These are phyloP conservation scores for Pleurotus eryngii DNA, from an alignment of 768 basidiomycete genomes.

Conservation along the genomic window DNA sequence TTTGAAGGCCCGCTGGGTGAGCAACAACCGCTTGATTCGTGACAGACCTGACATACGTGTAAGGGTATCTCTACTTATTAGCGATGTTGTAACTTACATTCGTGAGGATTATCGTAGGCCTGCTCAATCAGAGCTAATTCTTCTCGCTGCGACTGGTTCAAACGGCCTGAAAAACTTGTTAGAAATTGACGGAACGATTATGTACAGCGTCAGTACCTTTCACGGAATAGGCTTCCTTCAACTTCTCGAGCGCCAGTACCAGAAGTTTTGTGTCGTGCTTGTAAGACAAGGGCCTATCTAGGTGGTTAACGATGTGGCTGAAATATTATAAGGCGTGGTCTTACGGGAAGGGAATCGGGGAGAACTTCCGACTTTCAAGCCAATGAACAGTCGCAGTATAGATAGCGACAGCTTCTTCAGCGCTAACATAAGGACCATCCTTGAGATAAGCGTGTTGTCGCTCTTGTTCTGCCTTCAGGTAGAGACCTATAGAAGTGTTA, in stretches of 20 bases:
- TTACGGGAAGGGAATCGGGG: slow-evolving; percentile 97
- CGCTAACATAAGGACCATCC: slow-evolving; percentile 98
- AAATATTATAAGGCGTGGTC: slow-evolving; percentile 19
- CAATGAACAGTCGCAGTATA: slow-evolving; percentile 99
- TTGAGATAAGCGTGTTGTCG: slow-evolving; percentile 98
- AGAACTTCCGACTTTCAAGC: slow-evolving; percentile 97
- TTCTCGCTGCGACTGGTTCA: slow-evolving; percentile 98
- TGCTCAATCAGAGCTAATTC: slow-evolving; percentile 98
- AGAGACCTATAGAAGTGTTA: slow-evolving; percentile 51
- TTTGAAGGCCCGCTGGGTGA: slow-evolving; percentile 98
- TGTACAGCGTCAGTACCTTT: slow-evolving; percentile 48
- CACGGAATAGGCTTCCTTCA: slow-evolving; percentile 98
- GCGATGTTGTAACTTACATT: slow-evolving; percentile 52
- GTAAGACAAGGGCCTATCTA: slow-evolving; percentile 81
- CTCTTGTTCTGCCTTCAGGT: slow-evolving; percentile 98
- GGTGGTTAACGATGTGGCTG: background rate
- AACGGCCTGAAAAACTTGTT: slow-evolving; percentile 44
- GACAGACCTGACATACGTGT: slow-evolving; percentile 58
- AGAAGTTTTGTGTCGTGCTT: slow-evolving; percentile 99
- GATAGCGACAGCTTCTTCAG: slow-evolving; percentile 97
- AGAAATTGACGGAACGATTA: background rate
- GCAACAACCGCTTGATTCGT: slow-evolving; percentile 93
- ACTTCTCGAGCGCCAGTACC: slow-evolving; percentile 93
- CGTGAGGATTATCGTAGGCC: slow-evolving; percentile 98
- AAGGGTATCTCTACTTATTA: background rate